Evolutionary conservation across 2,329 filamentous ascomycete genomes (phyloP).

Genomic region (Aulographum hederae): DNA sequence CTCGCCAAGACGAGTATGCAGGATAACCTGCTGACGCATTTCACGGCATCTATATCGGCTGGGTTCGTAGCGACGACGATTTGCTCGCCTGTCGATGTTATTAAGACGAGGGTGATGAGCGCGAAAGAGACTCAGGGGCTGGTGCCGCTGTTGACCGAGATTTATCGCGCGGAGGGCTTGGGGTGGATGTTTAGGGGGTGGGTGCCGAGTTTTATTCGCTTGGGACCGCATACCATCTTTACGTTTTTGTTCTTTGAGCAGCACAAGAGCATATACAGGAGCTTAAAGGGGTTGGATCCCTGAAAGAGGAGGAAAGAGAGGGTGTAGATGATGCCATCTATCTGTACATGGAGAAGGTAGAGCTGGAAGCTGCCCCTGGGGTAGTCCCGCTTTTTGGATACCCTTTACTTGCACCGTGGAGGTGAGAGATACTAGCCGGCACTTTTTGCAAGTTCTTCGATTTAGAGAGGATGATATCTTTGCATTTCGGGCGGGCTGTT

Average conservation of each 20-base stretch:
- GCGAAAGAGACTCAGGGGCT: slow-evolving; percentile 35
- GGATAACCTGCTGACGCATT: slow-evolving; percentile 59
- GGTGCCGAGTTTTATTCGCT: slow-evolving; percentile 57
- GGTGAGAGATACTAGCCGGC: no score
- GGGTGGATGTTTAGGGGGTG: slow-evolving; percentile 81
- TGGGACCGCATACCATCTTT: slow-evolving; percentile 63
- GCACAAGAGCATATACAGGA: slow-evolving; percentile 61
- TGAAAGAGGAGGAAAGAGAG: no score
- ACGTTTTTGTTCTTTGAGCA: slow-evolving; percentile 77
- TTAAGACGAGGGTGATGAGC: slow-evolving; percentile 80
- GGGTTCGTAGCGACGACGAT: slow-evolving; percentile 73
- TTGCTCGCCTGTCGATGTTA: slow-evolving; percentile 71
- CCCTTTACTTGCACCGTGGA: no score
- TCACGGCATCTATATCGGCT: slow-evolving; percentile 58
- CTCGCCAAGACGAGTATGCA: slow-evolving; percentile 45
- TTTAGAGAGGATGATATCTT: no score
- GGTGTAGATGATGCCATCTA: no score
- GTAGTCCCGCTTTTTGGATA: no score
- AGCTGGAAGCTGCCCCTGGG: no score
- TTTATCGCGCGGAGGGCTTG: slow-evolving; percentile 53
- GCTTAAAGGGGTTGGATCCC: slow-evolving; percentile 5
- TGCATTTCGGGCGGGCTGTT: no score
- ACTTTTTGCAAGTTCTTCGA: no score
- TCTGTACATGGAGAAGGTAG: no score
- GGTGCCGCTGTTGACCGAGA: slow-evolving; percentile 41